Evolutionary conservation across 2,329 filamentous ascomycete species (phyloP), one percentile per base, ranked within the genome.

Genomic region (Scleromitrula shiraiana): DNA sequence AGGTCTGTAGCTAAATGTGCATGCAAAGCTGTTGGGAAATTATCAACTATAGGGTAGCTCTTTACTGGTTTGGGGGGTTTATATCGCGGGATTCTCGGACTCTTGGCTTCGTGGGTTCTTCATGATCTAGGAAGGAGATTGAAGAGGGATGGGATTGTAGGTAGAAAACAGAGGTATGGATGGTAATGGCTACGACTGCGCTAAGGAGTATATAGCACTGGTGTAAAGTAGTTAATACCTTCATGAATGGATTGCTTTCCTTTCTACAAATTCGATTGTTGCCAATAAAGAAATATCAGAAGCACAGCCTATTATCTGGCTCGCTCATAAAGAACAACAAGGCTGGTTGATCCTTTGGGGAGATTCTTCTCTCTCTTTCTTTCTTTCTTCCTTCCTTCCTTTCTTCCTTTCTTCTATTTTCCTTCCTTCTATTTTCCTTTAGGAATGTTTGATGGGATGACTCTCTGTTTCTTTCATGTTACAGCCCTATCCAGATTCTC

Each of bases 1-100:
- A 66, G 59, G 36, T 64, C 42, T 50, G 46, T 38, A 17, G 58
- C 41, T 9, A 56, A 59, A 23, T 53, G 51, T 2, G 54, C 57
- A 4, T 49, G 45, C 20, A 46, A 38, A 36, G 59, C 59, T 4
- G 56, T 47, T 15, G 59, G 59, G 19, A 61, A 61, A 46, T 60
- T 60, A 24, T 61, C 59, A 9, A 57, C 46, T 24, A 61, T 56
- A 15, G 59, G 57, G 38, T 40, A 43, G 7, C 42, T 50, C 33
- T 44, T 49, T 4, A 43, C 24, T 5, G 33, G 15, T 14, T 48
- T 42, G 1, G 19, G 8, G 2, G 48, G n/a, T 49, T 56, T 58
- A 15, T 56, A 56, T 29, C n/a, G n/a, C n/a, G n/a, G n/a, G n/a
- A n/a, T n/a, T n/a, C n/a, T n/a, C n/a, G n/a, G n/a, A n/a, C n/a